A percentile compares a stretch with the other conserved stretches of the same genome.
Conservation (phyloP, 805 yeast genomes). For the Candida quercuum region DNA sequence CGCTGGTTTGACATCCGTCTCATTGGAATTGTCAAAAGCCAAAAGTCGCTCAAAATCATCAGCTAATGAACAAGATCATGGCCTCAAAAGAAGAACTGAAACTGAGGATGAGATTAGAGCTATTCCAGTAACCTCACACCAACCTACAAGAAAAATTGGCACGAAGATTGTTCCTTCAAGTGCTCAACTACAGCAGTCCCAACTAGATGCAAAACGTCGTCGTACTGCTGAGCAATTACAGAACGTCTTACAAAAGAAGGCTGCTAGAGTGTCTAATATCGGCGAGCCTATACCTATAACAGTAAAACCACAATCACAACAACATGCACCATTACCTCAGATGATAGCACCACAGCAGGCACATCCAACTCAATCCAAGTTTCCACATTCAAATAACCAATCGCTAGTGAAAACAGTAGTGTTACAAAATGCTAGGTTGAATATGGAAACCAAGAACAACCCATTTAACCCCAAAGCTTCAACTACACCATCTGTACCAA, state of each 20-base stretch:
- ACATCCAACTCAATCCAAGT: slow-evolving; percentile 6
- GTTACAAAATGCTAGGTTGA: slow-evolving; percentile 26
- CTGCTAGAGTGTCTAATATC: slow-evolving; percentile 21
- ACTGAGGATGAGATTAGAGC: slow-evolving; percentile 14
- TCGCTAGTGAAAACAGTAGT: slow-evolving; percentile 30
- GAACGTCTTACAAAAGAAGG: slow-evolving; percentile 16
- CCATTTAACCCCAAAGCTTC: slow-evolving; percentile 15
- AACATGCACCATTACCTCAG: not conserved
- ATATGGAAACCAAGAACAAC: slow-evolving; percentile 11
- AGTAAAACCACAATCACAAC: not conserved
- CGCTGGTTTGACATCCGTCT: slow-evolving; percentile 17
- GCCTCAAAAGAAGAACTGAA: slow-evolving; percentile 14
- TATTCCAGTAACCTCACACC: slow-evolving; percentile 2
- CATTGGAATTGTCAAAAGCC: slow-evolving; percentile 13
- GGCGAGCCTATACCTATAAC: slow-evolving; percentile 5
- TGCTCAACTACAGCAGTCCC: slow-evolving; percentile 10
- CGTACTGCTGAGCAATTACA: slow-evolving; percentile 21
- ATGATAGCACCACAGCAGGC: not conserved
- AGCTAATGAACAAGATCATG: slow-evolving; percentile 9
- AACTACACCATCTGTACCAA: slow-evolving; percentile 16
- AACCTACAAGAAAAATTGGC: slow-evolving; percentile 21
- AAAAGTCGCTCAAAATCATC: slow-evolving; percentile 17
- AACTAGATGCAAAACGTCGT: slow-evolving; percentile 22
- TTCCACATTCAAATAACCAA: slow-evolving; percentile 14
- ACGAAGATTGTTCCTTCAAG: slow-evolving; percentile 20